A percentile compares a stretch with the other conserved stretches of the same genome.
Evolutionary conservation across 768 basidiomycete genomes (phyloP).

Genomic region (Suillus decipiens): DNA sequence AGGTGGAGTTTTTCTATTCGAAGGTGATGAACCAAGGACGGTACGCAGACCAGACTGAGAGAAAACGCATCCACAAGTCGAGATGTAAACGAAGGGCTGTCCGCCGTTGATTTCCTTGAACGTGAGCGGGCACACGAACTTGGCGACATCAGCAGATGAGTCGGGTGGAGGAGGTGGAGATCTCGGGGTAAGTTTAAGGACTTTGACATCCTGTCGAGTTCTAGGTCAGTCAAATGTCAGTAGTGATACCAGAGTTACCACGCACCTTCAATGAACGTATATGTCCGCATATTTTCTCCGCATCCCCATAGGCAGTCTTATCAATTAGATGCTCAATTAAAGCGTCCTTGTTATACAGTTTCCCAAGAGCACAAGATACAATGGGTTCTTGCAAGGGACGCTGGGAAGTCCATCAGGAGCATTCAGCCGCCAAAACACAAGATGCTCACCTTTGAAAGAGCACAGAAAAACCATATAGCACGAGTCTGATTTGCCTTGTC

Average conservation of each 20-base stretch:
- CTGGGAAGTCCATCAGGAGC: conserved; percentile 39
- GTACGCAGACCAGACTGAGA: conserved; percentile 81
- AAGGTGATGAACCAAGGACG: conserved; percentile 34
- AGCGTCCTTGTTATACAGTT: conserved; percentile 95
- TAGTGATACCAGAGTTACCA: conserved; percentile 6
- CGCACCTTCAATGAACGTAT: conserved; percentile 86
- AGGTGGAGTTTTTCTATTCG: conserved; percentile 23
- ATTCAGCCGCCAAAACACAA: background rate
- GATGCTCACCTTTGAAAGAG: conserved; percentile 83
- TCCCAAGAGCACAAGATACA: conserved; percentile 90
- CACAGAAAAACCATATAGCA: conserved; percentile 91
- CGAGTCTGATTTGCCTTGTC: conserved; percentile 90
- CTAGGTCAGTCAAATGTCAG: conserved; percentile 2
- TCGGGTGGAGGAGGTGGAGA: conserved; percentile 44
- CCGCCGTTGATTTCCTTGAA: conserved; percentile 93
- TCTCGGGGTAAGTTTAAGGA: conserved; percentile 78
- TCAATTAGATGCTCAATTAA: conserved; percentile 90
- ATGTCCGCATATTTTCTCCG: conserved; percentile 90
- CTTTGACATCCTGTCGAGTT: conserved; percentile 73
- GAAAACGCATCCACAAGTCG: conserved; percentile 89
- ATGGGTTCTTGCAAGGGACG: conserved; percentile 85
- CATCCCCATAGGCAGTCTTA: conserved; percentile 83
- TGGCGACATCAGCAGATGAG: conserved; percentile 50
- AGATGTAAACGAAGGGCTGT: conserved; percentile 86
- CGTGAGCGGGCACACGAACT: conserved; percentile 90